Evolutionary conservation across 1,284 basidiomycete species (phyloP).

Genomic region (Tilletia walkeri): DNA sequence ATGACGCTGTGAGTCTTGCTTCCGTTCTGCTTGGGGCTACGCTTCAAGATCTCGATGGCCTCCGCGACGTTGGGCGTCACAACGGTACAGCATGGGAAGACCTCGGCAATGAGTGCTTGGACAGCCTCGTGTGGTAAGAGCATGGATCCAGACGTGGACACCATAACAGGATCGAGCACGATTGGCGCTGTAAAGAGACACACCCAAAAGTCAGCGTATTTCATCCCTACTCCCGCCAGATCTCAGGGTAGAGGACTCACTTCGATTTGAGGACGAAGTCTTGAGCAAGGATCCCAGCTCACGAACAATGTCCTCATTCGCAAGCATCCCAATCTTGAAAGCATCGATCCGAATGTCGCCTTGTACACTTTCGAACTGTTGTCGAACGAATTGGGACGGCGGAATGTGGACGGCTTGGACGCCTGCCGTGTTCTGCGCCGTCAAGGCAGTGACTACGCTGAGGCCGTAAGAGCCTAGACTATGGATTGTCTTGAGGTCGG

Average conservation of each 20-base stretch:
- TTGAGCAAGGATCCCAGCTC: slow-evolving; percentile 55
- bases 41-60: slow-evolving; percentile 57
- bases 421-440: slow-evolving; percentile 85
- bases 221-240: background rate
- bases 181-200: slow-evolving; percentile 28
- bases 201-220: background rate
- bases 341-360: slow-evolving; percentile 72
- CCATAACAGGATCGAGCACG: slow-evolving; percentile 71
- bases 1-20: too few relatives aligned
- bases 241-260: background rate
- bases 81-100: slow-evolving; percentile 72
- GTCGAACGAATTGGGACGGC: slow-evolving; percentile 45
- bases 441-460: slow-evolving; percentile 82
- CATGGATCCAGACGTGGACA: slow-evolving; percentile 84
- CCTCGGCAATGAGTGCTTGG: slow-evolving; percentile 63
- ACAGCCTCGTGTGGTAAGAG: slow-evolving; percentile 72
- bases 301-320: slow-evolving; percentile 57
- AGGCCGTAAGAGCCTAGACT: slow-evolving; percentile 78
- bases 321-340: slow-evolving; percentile 89
- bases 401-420: slow-evolving; percentile 64
- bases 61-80: slow-evolving; percentile 87
- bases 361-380: slow-evolving; percentile 71
- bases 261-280: slow-evolving; percentile 19
- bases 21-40: slow-evolving; percentile 54
- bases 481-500: slow-evolving; percentile 74